Base-by-base conservation (phyloP, 768 basidiomycete species). In the Kwoniella newhampshirensis region DNA sequence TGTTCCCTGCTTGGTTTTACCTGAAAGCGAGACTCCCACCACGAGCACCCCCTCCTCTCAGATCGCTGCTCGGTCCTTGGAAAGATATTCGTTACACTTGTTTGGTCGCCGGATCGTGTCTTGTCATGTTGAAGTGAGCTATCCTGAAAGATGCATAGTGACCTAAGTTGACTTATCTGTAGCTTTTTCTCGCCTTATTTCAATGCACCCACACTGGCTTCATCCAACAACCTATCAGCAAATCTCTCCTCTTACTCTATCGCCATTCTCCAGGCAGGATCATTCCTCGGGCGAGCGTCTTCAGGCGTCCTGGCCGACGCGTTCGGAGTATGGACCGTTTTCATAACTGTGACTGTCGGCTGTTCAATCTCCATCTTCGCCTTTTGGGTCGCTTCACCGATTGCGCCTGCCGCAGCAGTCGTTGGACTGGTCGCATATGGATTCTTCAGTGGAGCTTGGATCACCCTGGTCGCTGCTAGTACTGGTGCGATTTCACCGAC, bases 151-250 rank as follows among this genome's bases (percentile, higher is more conserved):
- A 32, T 6, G 7, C 6, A 32, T 32, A 6, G 6, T 13, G 32
- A 6, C 13, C 32, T 32, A 32, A 32, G 32, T 13, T 32, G 32
- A 32, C 18, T 18, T 18, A 4, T n/a, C 27, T 23, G n/a, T 26
- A 75, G 73, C 63, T 71, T 62, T 49, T 64, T 68, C 40, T 62
- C 70, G 20, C 65, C 74, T 18, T 75, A 70, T 63, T 74, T 73
- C 54, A 59, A 63, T 44, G 70, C 69, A 48, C 62, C 70, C 18
- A 51, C 54, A 23, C 63, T 64, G 18, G 60, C 71, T 2, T 53
- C 60, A 3, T 61, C 67, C 15, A 70, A 74, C 59, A 32, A 55
- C 28, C 20, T 70, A 1, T 26, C 67, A 0, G 41, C 40, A 6
- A 45, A 36, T 44, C 47, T 73, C 37, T 30, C 62, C 4, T 58